phyloP scores from a whole-genome alignment of 2,329 filamentous ascomycete species.

The Dactylonectria macrodidyma region DNA sequence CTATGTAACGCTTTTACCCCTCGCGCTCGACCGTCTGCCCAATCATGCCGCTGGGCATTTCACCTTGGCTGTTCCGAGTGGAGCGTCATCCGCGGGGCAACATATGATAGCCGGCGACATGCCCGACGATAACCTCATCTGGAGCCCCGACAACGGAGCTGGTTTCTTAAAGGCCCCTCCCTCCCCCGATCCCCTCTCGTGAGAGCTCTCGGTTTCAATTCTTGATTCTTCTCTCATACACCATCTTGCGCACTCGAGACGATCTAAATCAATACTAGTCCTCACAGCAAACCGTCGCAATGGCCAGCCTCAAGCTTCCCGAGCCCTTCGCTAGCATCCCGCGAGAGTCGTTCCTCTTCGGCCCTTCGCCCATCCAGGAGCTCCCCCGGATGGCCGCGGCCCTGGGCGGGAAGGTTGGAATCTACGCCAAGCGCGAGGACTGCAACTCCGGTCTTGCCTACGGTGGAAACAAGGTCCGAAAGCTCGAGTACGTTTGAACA shows the following conservation, averaged over 20 bases:
- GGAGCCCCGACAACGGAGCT: conserved; percentile 27
- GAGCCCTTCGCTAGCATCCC: conserved; percentile 76
- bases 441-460: conserved; percentile 78
- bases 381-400: conserved; percentile 76
- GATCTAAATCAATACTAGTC: neutral
- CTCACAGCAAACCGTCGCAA: conserved; percentile 30
- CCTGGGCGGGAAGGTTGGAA: conserved; percentile 71
- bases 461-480: conserved; percentile 79
- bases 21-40: conserved; percentile 10
- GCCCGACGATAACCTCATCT: conserved; percentile 22
- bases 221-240: neutral
- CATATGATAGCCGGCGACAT: conserved; percentile 8
- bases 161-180: conserved; percentile 6
- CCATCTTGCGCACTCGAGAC: neutral
- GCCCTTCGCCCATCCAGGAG: conserved; percentile 77
- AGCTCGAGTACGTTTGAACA: conserved; percentile 67
- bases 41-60: conserved; percentile 21
- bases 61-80: conserved; percentile 16
- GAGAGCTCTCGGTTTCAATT: neutral
- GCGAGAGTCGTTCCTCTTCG: conserved; percentile 73
- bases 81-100: conserved; percentile 26
- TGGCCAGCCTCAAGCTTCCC: conserved; percentile 63
- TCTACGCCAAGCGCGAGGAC: conserved; percentile 82
- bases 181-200: neutral
- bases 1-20: conserved; percentile 7